Evolutionary conservation across 2,329 filamentous ascomycete species (phyloP), one percentile per base, ranked within the genome.

Genomic region (Arachnopeziza araneosa): DNA sequence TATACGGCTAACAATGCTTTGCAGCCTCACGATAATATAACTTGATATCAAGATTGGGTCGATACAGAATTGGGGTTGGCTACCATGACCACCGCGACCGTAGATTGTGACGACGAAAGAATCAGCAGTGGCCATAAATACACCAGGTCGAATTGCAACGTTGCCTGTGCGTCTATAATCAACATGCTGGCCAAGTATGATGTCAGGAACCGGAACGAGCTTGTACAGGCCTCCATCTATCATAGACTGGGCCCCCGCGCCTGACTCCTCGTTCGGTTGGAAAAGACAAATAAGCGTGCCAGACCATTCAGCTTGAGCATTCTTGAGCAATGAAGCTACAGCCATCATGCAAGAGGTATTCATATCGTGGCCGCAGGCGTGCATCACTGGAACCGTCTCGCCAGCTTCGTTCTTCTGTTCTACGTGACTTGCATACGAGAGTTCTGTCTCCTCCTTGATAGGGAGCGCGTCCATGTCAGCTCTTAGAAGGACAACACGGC

Each of bases 311-410:
- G 76, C 64, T 71, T 75, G 0, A 73, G 69, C 0, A 8, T 70
- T 71, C 0, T 76, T 71, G 0, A 90, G 74, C 0, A 79, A 73
- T 21, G 17, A 8, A 44, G 78, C 75, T 0, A 82, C 78, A 0
- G 80, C 79, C 0, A 78, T 85, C 1, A 89, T 44, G 74, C 75
- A 74, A 0, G 82, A 77, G 26, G 87, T 80, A 67, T 89, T 85
- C 75, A 86, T 83, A 65, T 87, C 84, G 66, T 88, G 86, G 0
- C 86, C 86, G 69, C 85, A 88, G 30, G 85, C 85, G 72, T 88
- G 86, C 85, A 88, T 88, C 0, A 85, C 81, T 0, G 83, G 80
- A 44, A 44, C 36, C 56, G 79, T 79, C 55, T 77, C 74, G 0
- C 73, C 69, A 0, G 81, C 82, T 63, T 80, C 76, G 36, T 64